These are phyloP conservation scores for Microcyclospora pomicola DNA, from an alignment of 2,329 filamentous ascomycete species.

Conservation along the genomic window DNA sequence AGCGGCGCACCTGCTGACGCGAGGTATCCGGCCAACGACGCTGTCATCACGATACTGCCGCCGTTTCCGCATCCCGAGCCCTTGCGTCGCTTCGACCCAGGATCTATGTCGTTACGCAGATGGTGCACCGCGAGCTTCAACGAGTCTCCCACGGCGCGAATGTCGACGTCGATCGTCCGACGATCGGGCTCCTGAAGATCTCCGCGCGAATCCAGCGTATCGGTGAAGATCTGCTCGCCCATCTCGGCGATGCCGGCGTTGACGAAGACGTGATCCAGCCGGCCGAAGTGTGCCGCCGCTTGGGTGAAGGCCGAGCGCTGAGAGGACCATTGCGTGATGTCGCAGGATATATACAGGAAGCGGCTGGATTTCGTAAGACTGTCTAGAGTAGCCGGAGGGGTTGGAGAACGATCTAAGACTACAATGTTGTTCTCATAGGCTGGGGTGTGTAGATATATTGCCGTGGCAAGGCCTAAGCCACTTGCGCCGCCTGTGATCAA, in stretches of 20 bases:
- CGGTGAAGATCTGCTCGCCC: conserved; percentile 37
- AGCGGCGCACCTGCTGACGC: conserved; percentile 34
- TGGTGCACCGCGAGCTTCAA: conserved; percentile 36
- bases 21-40: conserved; percentile 36
- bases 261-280: conserved; percentile 35
- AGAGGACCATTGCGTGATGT: conserved; percentile 33
- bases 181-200: conserved; percentile 34
- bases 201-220: conserved; percentile 28
- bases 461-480: conserved; percentile 21
- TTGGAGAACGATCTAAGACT: conserved; percentile 12
- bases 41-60: conserved; percentile 35
- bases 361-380: conserved; percentile 13
- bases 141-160: conserved; percentile 34
- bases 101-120: conserved; percentile 22
- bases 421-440: conserved; percentile 17
- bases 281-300: conserved; percentile 28
- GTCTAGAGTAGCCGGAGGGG: conserved; percentile 6
- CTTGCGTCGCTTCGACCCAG: conserved; percentile 2
- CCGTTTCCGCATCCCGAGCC: conserved; percentile 22
- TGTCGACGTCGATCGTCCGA: conserved; percentile 32
- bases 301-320: conserved; percentile 33
- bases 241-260: conserved; percentile 38
- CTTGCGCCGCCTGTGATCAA: conserved; percentile 19
- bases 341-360: conserved; percentile 24
- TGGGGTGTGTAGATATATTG: conserved; percentile 15